phyloP scores from a whole-genome alignment of 306 rosid genomes.

The Glycine latifolia region DNA sequence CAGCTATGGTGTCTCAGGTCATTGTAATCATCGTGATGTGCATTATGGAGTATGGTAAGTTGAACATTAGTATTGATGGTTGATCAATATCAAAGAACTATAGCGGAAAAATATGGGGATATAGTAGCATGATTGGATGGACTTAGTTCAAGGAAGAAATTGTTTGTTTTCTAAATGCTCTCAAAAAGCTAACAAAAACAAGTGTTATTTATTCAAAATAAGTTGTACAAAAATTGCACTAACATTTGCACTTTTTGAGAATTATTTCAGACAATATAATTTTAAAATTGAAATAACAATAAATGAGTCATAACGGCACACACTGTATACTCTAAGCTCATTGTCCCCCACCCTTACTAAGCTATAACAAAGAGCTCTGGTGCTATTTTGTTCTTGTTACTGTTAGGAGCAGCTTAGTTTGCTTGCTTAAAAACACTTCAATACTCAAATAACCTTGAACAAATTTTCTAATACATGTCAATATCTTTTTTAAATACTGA shows the following conservation, averaged over 20 bases:
- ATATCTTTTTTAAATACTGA: conserved; percentile 1
- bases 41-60: conserved; percentile 77
- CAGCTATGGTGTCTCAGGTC: conserved; percentile 86
- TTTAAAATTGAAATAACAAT: conserved; percentile 27
- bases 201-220: background rate
- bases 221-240: background rate
- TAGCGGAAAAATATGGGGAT: conserved; percentile 18
- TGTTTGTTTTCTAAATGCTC: background rate
- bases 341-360: too few relatives aligned
- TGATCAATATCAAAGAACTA: conserved; percentile 23
- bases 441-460: background rate
- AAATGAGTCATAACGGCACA: background rate
- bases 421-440: too few relatives aligned
- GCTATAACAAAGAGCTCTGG: too few relatives aligned
- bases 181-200: background rate
- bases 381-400: too few relatives aligned
- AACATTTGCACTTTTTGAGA: background rate
- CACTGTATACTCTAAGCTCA: too few relatives aligned
- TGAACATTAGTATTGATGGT: conserved; percentile 37
- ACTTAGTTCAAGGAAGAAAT: conserved; percentile 1
- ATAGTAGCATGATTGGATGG: background rate
- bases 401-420: too few relatives aligned
- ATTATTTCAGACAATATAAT: background rate
- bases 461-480: conserved; percentile 8
- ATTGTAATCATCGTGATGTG: conserved; percentile 89